Evolutionary conservation across 805 yeast genomes (phyloP).

Genomic region (Pichia exigua): DNA sequence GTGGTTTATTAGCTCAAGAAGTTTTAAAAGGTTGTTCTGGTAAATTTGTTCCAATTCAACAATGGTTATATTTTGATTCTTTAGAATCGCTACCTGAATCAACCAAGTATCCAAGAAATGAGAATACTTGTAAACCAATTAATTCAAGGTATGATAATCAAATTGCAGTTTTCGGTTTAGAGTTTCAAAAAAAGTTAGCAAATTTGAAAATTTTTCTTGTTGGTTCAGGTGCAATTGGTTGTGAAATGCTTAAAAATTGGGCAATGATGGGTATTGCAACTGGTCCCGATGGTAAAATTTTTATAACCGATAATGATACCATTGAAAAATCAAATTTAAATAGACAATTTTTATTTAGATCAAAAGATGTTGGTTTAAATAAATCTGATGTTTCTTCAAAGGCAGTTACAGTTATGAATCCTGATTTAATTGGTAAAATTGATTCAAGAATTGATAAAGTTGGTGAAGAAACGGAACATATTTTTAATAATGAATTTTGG

Average conservation of each 20-base stretch:
- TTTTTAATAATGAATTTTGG: conserved; percentile 87
- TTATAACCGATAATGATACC: conserved; percentile 87
- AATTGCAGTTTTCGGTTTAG: conserved; percentile 86
- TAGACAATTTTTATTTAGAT: conserved; percentile 92
- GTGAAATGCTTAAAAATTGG: conserved; percentile 98
- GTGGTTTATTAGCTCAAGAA: conserved; percentile 95
- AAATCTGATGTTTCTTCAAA: conserved; percentile 86
- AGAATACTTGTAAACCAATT: conserved; percentile 64
- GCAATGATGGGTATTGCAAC: conserved; percentile 93
- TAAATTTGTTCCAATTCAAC: conserved; percentile 88
- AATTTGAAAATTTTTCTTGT: conserved; percentile 83
- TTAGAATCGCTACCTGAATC: conserved; percentile 77
- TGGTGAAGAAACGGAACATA: conserved; percentile 84
- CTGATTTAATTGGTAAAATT: conserved; percentile 71
- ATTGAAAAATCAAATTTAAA: conserved; percentile 94
- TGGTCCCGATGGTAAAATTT: conserved; percentile 80
- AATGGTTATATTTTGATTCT: conserved; percentile 89
- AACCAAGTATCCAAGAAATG: conserved; percentile 52
- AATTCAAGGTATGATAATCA: conserved; percentile 89
- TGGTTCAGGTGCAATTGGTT: conserved; percentile 98
- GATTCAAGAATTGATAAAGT: conserved; percentile 78
- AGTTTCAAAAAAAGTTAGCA: conserved; percentile 63
- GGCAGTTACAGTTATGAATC: conserved; percentile 82
- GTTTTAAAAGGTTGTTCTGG: conserved; percentile 93
- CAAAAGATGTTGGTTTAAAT: conserved; percentile 86